Evolutionary conservation across 2,329 filamentous ascomycete species (phyloP).

Genomic region (Graphiopsis chlorocephala): DNA sequence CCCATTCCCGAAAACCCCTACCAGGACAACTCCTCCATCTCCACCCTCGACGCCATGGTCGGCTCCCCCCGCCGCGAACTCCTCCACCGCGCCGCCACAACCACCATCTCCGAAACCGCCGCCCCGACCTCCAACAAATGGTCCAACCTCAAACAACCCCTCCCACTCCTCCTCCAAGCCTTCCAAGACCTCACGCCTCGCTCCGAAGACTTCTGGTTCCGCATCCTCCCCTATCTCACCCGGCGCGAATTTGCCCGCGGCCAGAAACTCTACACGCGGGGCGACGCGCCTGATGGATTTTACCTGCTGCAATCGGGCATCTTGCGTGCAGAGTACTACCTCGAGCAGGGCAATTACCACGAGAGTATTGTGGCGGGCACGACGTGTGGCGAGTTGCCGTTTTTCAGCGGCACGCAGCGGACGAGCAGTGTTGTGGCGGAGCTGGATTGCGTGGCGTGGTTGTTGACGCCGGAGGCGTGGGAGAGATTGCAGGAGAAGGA

Average conservation of each 20-base stretch:
- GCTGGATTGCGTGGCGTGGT: slow-evolving; percentile 77
- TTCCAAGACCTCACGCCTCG: slow-evolving; percentile 82
- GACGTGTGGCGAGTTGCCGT: slow-evolving; percentile 92
- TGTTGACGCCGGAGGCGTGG: slow-evolving; percentile 72
- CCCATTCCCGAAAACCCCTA: slow-evolving; percentile 24
- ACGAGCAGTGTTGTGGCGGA: slow-evolving; percentile 86
- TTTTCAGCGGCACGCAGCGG: slow-evolving; percentile 85
- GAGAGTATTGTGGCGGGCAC: slow-evolving; percentile 93
- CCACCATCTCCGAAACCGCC: slow-evolving; percentile 62
- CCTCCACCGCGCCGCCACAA: slow-evolving; percentile 73
- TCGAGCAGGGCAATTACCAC: slow-evolving; percentile 83
- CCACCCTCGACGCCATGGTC: slow-evolving; percentile 33
- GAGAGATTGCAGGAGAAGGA: slow-evolving; percentile 67
- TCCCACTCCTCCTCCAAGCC: slow-evolving; percentile 90
- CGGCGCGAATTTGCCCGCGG: slow-evolving; percentile 66
- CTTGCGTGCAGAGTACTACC: slow-evolving; percentile 81
- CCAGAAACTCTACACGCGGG: slow-evolving; percentile 72
- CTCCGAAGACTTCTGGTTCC: slow-evolving; percentile 96
- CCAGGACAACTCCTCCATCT: slow-evolving; percentile 9
- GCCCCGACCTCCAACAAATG: slow-evolving; percentile 62
- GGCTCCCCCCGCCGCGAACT: slow-evolving; percentile 79
- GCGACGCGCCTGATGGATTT: slow-evolving; percentile 74
- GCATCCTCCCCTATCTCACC: slow-evolving; percentile 70
- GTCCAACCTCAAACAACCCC: slow-evolving; percentile 83
- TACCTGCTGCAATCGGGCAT: slow-evolving; percentile 89